Evolutionary conservation across 75 land plant genomes (phyloP).

Genomic region (Picea sitchensis): DNA sequence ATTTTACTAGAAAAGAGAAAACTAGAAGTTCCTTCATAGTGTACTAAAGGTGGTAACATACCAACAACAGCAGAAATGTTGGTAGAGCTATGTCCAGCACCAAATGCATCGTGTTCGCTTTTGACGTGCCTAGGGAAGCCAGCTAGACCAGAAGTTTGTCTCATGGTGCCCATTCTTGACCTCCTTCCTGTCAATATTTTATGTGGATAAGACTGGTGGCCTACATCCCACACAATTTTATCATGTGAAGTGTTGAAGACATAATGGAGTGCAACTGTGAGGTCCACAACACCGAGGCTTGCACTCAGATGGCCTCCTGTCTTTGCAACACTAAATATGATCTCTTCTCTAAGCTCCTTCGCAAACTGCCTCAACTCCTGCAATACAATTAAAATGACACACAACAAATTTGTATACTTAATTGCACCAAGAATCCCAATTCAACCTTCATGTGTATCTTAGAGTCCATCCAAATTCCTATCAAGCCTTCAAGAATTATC

Average conservation of each 20-base stretch:
- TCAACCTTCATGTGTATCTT: too few species aligned
- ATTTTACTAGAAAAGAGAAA: too few species aligned
- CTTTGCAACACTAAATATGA: conserved; percentile 14
- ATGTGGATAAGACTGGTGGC: conserved; percentile 78
- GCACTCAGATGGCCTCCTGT: conserved; percentile 25
- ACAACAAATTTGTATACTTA: too few species aligned
- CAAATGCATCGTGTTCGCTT: conserved; percentile 83
- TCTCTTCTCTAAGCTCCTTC: conserved; percentile 13
- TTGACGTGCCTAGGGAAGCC: conserved; percentile 86
- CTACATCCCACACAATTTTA: conserved; percentile 24
- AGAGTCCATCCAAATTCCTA: too few species aligned
- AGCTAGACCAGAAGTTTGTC: conserved; percentile 77
- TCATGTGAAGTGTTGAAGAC: conserved; percentile 18
- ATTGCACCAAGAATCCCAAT: too few species aligned
- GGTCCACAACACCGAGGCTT: conserved; percentile 19
- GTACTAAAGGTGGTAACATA: conserved; percentile 14
- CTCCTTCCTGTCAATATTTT: conserved; percentile 89
- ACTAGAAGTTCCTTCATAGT: neutral
- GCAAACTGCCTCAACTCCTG: conserved; percentile 13
- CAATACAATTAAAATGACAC: too few species aligned
- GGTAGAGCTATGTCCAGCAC: conserved; percentile 87
- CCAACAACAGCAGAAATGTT: conserved; percentile 89
- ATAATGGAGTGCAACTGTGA: conserved; percentile 23
- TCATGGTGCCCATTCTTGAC: conserved; percentile 65
- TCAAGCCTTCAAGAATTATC: too few species aligned